phyloP scores from a whole-genome alignment of 2,329 filamentous ascomycete genomes.

The Thelonectria blattea region DNA sequence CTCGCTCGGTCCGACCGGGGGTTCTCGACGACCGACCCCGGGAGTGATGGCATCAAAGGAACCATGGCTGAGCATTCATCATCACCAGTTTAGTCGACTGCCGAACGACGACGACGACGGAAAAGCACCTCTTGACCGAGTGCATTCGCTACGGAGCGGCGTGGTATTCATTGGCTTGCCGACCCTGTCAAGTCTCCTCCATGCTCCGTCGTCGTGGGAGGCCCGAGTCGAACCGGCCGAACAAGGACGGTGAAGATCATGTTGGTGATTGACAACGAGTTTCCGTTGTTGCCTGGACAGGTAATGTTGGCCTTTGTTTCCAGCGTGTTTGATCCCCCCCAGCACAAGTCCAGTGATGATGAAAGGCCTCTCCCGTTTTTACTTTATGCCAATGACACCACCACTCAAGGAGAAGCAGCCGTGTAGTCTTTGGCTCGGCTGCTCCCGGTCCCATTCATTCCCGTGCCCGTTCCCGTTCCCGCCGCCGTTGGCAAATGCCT shows the following conservation, averaged over 20 bases:
- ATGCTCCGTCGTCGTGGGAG: not conserved
- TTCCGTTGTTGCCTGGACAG: not conserved
- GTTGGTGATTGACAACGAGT: not conserved
- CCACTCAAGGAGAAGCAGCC: not conserved
- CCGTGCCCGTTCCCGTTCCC: not conserved
- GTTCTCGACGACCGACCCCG: not conserved
- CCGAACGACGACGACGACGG: not conserved
- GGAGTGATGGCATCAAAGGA: not conserved
- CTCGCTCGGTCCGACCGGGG: conserved; percentile 9
- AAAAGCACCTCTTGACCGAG: not conserved
- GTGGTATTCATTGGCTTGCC: not conserved
- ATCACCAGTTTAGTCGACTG: not conserved
- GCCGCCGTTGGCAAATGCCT: not conserved
- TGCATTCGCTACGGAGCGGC: not conserved
- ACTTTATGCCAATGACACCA: not conserved
- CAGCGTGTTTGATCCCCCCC: not conserved
- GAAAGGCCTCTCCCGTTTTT: not conserved
- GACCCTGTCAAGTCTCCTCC: not conserved
- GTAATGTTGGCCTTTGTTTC: not conserved
- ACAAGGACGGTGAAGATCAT: not conserved
- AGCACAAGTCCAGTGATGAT: not conserved
- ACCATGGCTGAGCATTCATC: not conserved
- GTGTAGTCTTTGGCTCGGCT: not conserved
- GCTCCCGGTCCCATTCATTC: conserved; percentile 1
- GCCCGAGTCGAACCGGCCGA: not conserved